A percentile compares a stretch with the other conserved stretches of the same genome.
Evolutionary conservation across 495 filamentous ascomycete genomes (phyloP).

Genomic region (Penicillium dipodomyicola): DNA sequence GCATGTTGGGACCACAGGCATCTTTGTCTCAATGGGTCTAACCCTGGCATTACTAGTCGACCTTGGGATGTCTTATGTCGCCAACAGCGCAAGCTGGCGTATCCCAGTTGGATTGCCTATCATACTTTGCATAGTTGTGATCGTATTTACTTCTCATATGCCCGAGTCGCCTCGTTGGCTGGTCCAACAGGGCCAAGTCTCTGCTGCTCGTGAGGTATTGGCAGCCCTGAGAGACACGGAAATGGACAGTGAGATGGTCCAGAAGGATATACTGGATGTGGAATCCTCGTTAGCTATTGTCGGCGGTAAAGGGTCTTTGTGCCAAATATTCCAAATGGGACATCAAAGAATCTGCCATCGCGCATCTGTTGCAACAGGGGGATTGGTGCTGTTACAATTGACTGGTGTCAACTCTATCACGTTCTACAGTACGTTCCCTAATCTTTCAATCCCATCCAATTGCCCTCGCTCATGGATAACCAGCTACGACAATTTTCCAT

Average conservation of each 20-base stretch:
- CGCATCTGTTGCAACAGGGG: conserved; percentile 23
- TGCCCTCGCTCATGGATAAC: not conserved
- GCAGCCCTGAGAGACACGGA: conserved; percentile 27
- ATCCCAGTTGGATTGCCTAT: conserved; percentile 47
- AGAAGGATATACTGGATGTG: conserved; percentile 33
- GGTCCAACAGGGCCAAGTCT: conserved; percentile 47
- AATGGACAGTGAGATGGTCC: conserved; percentile 23
- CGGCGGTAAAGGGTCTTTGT: conserved; percentile 4
- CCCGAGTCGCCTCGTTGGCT: conserved; percentile 60
- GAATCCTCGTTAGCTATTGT: conserved; percentile 30
- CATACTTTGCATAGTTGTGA: conserved; percentile 55
- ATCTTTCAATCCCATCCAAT: too few relatives aligned
- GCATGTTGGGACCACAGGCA: conserved; percentile 35
- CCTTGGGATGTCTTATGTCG: conserved; percentile 42
- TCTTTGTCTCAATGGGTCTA: conserved; percentile 50
- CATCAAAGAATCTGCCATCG: conserved; percentile 28
- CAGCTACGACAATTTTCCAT: conserved; percentile 18
- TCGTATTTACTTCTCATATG: conserved; percentile 54
- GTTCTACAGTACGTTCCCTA: conserved; percentile 40
- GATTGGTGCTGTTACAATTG: conserved; percentile 50
- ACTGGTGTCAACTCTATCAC: conserved; percentile 59
- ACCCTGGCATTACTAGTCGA: conserved; percentile 38
- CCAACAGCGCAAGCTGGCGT: conserved; percentile 44
- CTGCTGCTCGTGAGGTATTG: conserved; percentile 44
- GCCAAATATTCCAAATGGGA: conserved; percentile 24